phyloP scores from a whole-genome alignment of 2,329 filamentous ascomycete genomes.

The Neofusicoccum kwambonambiense region DNA sequence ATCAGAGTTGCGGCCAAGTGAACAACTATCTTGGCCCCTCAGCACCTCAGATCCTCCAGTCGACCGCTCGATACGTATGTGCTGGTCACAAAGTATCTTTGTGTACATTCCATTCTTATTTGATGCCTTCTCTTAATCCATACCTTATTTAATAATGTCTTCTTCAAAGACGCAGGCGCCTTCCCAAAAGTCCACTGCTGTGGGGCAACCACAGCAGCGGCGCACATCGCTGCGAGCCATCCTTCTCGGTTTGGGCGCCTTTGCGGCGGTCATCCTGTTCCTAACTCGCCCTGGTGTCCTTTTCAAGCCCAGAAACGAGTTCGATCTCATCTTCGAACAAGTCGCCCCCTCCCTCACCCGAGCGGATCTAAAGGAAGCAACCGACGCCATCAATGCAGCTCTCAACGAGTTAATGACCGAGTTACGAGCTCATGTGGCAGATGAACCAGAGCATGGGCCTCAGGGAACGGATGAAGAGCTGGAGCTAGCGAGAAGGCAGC shows the following conservation, averaged over 20 bases:
- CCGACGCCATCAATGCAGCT: neutral
- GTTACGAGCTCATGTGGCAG: neutral
- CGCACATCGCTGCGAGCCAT: neutral
- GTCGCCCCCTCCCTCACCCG: neutral
- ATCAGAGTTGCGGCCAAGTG: too few relatives aligned
- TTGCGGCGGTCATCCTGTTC: neutral
- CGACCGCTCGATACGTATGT: too few relatives aligned
- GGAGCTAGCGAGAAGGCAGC: neutral
- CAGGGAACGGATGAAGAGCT: neutral
- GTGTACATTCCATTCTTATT: neutral
- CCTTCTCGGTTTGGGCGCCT: neutral
- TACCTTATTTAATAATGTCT: neutral
- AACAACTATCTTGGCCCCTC: too few relatives aligned
- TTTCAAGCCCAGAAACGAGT: neutral
- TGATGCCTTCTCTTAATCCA: neutral
- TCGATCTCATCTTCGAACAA: conserved; percentile 1
- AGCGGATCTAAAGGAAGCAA: conserved; percentile 1
- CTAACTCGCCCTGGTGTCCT: neutral
- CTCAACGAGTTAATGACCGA: neutral
- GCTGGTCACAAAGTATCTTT: conserved; percentile 12
- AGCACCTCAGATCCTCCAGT: too few relatives aligned
- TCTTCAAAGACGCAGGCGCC: neutral
- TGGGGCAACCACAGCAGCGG: neutral
- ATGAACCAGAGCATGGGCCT: neutral
- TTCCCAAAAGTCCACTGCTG: neutral